phyloP scores from a whole-genome alignment of 2,329 filamentous ascomycete genomes.

The Colletotrichum lini region DNA sequence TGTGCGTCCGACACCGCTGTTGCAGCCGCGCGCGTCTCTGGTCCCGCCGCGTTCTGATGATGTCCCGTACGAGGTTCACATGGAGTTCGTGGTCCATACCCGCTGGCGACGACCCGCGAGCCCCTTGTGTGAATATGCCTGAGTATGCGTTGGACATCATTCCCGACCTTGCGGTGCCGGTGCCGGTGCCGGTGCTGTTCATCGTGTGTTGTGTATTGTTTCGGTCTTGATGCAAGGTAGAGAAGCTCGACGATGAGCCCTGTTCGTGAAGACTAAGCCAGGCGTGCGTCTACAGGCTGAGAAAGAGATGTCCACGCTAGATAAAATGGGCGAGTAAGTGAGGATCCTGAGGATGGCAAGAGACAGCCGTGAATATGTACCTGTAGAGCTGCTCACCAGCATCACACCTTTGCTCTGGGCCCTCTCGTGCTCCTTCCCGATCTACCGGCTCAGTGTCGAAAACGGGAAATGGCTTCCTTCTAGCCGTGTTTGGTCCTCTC shows the following conservation, averaged over 20 bases:
- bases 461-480: background rate
- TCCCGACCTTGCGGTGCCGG: slow-evolving; percentile 9
- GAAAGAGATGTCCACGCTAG: slow-evolving; percentile 12
- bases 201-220: background rate
- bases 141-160: slow-evolving; percentile 23
- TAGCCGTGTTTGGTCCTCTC: background rate
- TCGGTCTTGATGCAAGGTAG: background rate
- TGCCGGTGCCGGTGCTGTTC: slow-evolving; percentile 1
- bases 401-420: no score
- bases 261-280: slow-evolving; percentile 14
- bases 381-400: background rate
- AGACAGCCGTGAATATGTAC: background rate
- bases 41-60: slow-evolving; percentile 35
- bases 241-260: background rate
- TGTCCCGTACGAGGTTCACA: slow-evolving; percentile 32
- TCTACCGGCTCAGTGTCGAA: background rate
- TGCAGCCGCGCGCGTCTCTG: slow-evolving; percentile 34
- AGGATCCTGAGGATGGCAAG: background rate
- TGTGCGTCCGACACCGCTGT: slow-evolving; percentile 33
- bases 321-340: slow-evolving; percentile 1
- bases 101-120: slow-evolving; percentile 11
- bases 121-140: slow-evolving; percentile 10
- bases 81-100: slow-evolving; percentile 31
- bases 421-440: background rate
- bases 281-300: slow-evolving; percentile 5